These are phyloP conservation scores for Vaccinium darrowii DNA, from an alignment of 148 eudicot species.

Conservation along the genomic window DNA sequence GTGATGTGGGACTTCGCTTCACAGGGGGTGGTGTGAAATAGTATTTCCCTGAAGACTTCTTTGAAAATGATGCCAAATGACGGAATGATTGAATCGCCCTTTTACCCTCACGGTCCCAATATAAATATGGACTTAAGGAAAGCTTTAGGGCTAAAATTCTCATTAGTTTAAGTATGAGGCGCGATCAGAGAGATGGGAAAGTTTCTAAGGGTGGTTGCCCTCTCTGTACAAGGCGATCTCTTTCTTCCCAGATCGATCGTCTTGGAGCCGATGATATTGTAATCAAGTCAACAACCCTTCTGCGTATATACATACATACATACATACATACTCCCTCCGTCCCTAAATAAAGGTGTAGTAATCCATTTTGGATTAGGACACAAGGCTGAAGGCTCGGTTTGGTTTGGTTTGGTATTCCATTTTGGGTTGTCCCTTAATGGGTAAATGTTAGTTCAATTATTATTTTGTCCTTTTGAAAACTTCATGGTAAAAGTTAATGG, in stretches of 20 bases:
- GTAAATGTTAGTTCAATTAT: too few species aligned
- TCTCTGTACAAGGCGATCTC: not conserved
- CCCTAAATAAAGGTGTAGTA: too few species aligned
- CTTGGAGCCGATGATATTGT: slow-evolving; percentile 19
- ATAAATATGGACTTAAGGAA: not conserved
- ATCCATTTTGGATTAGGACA: too few species aligned
- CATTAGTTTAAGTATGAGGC: slow-evolving; percentile 28
- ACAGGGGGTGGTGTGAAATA: too few species aligned
- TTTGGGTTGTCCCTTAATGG: too few species aligned
- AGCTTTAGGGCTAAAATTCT: not conserved
- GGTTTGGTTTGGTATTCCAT: too few species aligned
- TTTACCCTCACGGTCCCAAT: not conserved
- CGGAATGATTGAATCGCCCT: not conserved
- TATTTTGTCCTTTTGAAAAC: too few species aligned
- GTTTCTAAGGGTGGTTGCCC: slow-evolving; percentile 23
- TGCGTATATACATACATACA: not conserved
- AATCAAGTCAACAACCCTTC: slow-evolving; percentile 19
- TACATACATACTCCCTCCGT: not conserved
- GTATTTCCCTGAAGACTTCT: not conserved
- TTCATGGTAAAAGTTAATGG: too few species aligned
- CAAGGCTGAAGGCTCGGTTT: too few species aligned
- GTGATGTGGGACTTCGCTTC: too few species aligned
- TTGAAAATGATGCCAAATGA: not conserved
- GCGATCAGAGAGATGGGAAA: slow-evolving; percentile 11
- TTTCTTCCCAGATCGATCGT: not conserved